Base-by-base conservation (phyloP, 1,284 basidiomycete species). In the Trametes polyzona region DNA sequence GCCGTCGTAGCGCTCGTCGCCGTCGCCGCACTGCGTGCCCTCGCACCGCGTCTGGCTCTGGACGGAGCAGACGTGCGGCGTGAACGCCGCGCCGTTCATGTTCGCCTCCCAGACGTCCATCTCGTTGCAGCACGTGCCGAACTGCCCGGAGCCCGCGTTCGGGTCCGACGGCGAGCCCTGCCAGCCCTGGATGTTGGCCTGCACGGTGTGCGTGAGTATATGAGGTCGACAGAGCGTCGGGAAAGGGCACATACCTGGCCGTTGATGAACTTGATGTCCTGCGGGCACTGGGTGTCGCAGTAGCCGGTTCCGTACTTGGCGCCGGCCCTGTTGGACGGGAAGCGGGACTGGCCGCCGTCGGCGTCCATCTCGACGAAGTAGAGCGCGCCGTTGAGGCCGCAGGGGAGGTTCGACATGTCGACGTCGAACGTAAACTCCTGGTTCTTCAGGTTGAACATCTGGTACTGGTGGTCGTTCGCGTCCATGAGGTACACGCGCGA, bases 51-150 rank as follows among this genome's bases (percentile, higher is more conserved):
- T 73, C 62, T 74, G 75, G 7, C 73, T 74, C 44, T 57, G 63
- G 58, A 72, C 69, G 33, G 67, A 68, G 70, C 80, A 81, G 46
- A 73, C 73, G 64, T 80, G 79, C 52, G 78, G 78, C 35, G 78
- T 80, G 67, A 71, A 76, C 23, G 79, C 78, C 36, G 75, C 67
- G 35, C 78, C 71, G 61, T 74, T 69, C 54, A 70, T 73, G 76
- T 82, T 82, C 65, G 78, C 80, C 66, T 79, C 78, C 80, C 79
- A 82, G 65, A 82, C 72, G 68, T 83, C 80, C 78, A 82, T 81
- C 72, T 83, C 79, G 55, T 64, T 73, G 67, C 80, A 82, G 74
- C 80, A 82, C 12, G 78, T 70, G 44, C 79, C 80, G 59, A 70
- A 72, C 11, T 62, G 30, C 30, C 80, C 79, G 4, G 66, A 69